A percentile compares a stretch with the other conserved stretches of the same genome.
phyloP scores from a whole-genome alignment of 108 stramenopile species.

The Nitzschia inconspicua region DNA sequence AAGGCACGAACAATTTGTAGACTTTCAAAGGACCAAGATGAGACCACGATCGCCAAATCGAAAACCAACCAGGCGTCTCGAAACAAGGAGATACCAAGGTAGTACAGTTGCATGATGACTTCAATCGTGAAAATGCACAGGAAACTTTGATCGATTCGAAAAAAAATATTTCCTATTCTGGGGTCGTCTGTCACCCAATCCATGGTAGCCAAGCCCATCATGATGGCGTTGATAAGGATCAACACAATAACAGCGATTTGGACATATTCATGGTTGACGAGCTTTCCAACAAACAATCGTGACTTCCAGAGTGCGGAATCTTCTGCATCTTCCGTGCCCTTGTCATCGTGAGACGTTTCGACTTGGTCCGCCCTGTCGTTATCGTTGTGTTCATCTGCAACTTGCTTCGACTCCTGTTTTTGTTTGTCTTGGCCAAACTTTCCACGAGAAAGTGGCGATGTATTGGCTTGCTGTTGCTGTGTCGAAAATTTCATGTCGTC shows the following conservation, averaged over 20 bases:
- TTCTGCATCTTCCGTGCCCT: background rate
- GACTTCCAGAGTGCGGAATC: conserved; percentile 7
- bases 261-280: conserved; percentile 48
- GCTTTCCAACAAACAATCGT: conserved; percentile 26
- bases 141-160: conserved; percentile 38
- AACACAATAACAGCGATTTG: conserved; percentile 49
- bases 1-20: conserved; percentile 71
- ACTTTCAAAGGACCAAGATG: conserved; percentile 55
- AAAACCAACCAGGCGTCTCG: conserved; percentile 64
- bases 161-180: conserved; percentile 27
- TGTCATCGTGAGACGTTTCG: background rate
- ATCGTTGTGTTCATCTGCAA: background rate
- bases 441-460: too few relatives aligned
- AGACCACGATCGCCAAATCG: conserved; percentile 57
- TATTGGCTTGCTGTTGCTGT: too few relatives aligned
- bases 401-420: too few relatives aligned
- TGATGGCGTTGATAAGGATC: conserved; percentile 61
- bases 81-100: conserved; percentile 42
- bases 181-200: conserved; percentile 59
- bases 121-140: conserved; percentile 64
- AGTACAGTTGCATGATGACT: conserved; percentile 52
- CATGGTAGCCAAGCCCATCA: conserved; percentile 72
- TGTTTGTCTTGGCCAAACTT: too few relatives aligned
- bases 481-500: too few relatives aligned
- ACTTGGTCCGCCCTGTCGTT: background rate